Conservation (phyloP, 768 basidiomycete species). For the Thelephora ganbajun region DNA sequence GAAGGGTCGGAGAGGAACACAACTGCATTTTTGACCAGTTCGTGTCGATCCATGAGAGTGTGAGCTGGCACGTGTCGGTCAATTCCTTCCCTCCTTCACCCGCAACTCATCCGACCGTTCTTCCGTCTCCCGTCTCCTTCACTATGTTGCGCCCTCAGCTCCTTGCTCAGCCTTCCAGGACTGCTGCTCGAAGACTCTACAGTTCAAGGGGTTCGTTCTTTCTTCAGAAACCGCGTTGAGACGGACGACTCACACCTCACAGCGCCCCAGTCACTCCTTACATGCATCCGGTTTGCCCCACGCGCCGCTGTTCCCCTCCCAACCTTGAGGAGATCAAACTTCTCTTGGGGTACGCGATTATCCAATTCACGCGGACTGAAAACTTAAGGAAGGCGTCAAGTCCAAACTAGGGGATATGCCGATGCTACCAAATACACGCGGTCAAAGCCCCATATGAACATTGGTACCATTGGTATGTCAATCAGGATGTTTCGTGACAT, state of each 20-base stretch:
- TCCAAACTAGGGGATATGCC: constrained; percentile 57
- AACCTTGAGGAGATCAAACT: neutral
- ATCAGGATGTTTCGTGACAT: neutral
- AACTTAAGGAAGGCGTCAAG: constrained; percentile 17
- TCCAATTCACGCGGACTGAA: no score
- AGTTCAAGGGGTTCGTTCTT: constrained; percentile 28
- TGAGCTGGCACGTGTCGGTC: neutral
- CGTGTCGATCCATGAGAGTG: constrained; percentile 35
- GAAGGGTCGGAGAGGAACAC: constrained; percentile 77
- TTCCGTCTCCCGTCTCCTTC: constrained; percentile 1
- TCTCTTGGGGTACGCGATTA: neutral
- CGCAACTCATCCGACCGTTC: neutral
- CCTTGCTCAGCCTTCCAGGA: constrained; percentile 27
- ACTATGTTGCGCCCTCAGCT: constrained; percentile 34
- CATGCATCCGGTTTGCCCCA: constrained; percentile 11
- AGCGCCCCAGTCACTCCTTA: constrained; percentile 14
- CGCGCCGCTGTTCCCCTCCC: neutral
- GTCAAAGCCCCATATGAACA: constrained; percentile 85
- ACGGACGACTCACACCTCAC: neutral
- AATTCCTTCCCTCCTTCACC: neutral
- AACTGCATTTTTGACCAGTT: constrained; percentile 71
- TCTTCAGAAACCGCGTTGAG: neutral
- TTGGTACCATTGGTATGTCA: constrained; percentile 76
- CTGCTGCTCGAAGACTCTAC: constrained; percentile 32
- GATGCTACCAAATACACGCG: constrained; percentile 57